Conservation (phyloP, 2,329 filamentous ascomycete genomes). For the Penicillium thymicola region DNA sequence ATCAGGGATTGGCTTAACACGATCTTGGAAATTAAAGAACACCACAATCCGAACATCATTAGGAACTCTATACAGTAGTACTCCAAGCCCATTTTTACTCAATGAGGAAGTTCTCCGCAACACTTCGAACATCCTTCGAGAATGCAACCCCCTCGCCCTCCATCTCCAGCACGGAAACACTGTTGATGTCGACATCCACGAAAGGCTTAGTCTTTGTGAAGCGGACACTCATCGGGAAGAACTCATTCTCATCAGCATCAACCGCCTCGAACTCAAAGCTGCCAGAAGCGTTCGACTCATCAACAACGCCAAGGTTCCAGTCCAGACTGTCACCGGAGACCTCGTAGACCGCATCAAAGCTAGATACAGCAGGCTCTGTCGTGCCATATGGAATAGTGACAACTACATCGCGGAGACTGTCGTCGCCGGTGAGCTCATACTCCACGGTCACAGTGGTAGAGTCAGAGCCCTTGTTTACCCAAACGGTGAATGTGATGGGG, state of each 20-base stretch:
- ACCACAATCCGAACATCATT: conserved; percentile 37
- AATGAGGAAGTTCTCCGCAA: conserved; percentile 45
- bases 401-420: conserved; percentile 75
- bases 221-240: conserved; percentile 93
- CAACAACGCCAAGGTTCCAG: conserved; percentile 86
- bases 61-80: conserved; percentile 34
- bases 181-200: conserved; percentile 79
- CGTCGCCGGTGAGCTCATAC: conserved; percentile 84
- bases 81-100: conserved; percentile 34
- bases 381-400: conserved; percentile 84
- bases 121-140: conserved; percentile 45
- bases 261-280: conserved; percentile 95
- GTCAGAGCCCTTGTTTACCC: conserved; percentile 84
- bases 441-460: conserved; percentile 90
- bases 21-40: conserved; percentile 18
- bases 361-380: conserved; percentile 82
- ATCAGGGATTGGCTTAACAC: conserved; percentile 19
- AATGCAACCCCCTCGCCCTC: conserved; percentile 44
- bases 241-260: conserved; percentile 84
- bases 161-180: conserved; percentile 45
- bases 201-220: conserved; percentile 86
- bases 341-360: conserved; percentile 91
- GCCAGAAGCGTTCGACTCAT: conserved; percentile 76
- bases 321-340: conserved; percentile 89
- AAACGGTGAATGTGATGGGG: conserved; percentile 94